These are phyloP conservation scores for Thecaphora frezii DNA, from an alignment of 1,284 basidiomycete species.

Conservation along the genomic window DNA sequence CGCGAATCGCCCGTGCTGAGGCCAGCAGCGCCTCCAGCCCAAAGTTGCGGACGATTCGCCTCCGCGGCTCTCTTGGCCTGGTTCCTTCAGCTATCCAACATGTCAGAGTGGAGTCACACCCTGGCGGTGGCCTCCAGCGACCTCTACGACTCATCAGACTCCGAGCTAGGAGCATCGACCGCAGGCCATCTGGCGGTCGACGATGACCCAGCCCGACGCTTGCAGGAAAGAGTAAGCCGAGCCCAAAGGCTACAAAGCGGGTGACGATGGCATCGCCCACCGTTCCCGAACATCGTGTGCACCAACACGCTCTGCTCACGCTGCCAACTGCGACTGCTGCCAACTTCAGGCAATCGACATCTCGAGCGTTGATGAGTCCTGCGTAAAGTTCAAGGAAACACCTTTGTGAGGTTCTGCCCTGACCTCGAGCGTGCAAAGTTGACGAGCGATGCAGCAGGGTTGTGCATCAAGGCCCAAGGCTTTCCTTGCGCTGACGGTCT, in stretches of 20 bases:
- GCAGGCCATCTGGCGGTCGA: no score
- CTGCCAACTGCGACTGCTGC: not conserved
- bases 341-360: not conserved
- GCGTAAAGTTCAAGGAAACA: conserved; percentile 23
- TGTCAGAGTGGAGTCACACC: not conserved
- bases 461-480: no score
- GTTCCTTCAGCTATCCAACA: not conserved
- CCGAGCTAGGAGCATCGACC: not conserved
- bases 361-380: conserved; percentile 9
- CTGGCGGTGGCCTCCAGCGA: not conserved
- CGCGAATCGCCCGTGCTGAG: no score
- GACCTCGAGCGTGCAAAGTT: not conserved
- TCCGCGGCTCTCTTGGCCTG: no score
- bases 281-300: no score
- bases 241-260: no score
- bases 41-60: not conserved
- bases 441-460: not conserved
- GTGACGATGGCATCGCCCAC: no score
- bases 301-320: no score
- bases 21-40: not conserved
- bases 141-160: not conserved
- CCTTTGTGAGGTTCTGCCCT: conserved; percentile 25
- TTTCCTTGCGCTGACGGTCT: not conserved
- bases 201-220: not conserved
- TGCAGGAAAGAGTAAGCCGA: not conserved